phyloP scores from a whole-genome alignment of 1,139 yeast species.

The Geotrichum carabidarum region DNA sequence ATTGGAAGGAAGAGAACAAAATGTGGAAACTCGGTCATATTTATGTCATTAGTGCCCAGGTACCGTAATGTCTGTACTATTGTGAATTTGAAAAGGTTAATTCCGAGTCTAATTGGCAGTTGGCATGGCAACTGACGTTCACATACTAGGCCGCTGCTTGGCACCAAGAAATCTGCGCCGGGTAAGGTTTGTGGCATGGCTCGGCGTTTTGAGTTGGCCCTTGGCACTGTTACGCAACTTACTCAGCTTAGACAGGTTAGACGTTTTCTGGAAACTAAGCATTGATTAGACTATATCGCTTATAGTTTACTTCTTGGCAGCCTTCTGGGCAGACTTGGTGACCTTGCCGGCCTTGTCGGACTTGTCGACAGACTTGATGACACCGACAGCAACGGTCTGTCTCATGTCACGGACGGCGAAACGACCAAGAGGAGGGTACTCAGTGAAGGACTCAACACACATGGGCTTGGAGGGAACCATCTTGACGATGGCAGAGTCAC shows the following conservation, averaged over 20 bases:
- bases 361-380: conserved; percentile 97
- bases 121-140: conserved; percentile 6
- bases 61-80: not conserved
- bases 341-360: conserved; percentile 95
- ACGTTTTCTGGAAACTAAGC: too few species aligned
- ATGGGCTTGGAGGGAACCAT: conserved; percentile 92
- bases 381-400: conserved; percentile 99
- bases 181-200: too few species aligned
- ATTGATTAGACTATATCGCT: conserved; percentile 15
- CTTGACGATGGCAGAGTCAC: conserved; percentile 91
- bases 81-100: not conserved
- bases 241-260: not conserved
- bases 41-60: too few species aligned
- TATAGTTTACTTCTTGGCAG: conserved; percentile 81
- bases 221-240: too few species aligned
- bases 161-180: conserved; percentile 3
- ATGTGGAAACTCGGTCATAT: too few species aligned
- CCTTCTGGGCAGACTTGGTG: conserved; percentile 99
- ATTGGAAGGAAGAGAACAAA: not conserved
- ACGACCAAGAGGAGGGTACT: conserved; percentile 98
- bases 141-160: not conserved
- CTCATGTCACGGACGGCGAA: conserved; percentile 99
- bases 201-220: too few species aligned
- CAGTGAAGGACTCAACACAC: conserved; percentile 96
- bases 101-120: not conserved